A percentile compares a stretch with the other conserved stretches of the same genome.
These are phyloP conservation scores for Ophiostoma fasciatum DNA, from an alignment of 2,329 filamentous ascomycete genomes.

Conservation along the genomic window DNA sequence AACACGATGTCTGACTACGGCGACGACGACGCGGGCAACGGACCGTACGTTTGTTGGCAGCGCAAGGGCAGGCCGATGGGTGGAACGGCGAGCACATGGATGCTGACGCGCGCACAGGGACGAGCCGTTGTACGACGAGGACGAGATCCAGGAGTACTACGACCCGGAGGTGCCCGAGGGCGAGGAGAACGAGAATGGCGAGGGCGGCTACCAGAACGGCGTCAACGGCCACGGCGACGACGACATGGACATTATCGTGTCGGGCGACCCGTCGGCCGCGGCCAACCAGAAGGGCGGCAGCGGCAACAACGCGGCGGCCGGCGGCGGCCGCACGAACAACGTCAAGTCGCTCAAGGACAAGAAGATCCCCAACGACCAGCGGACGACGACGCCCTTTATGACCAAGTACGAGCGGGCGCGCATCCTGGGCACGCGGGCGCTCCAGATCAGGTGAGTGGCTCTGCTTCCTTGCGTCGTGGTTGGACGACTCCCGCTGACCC, in stretches of 20 bases:
- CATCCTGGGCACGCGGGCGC: conserved; percentile 78
- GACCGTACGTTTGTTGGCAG: conserved; percentile 34
- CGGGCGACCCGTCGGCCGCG: conserved; percentile 46
- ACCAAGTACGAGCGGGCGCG: conserved; percentile 96
- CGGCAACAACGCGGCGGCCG: conserved; percentile 10
- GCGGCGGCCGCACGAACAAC: conserved; percentile 35
- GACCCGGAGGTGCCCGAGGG: conserved; percentile 40
- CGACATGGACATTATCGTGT: conserved; percentile 42
- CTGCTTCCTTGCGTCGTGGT: too few relatives aligned
- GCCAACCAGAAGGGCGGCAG: conserved; percentile 26
- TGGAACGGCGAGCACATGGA: too few relatives aligned
- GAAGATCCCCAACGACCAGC: conserved; percentile 78
- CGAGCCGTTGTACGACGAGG: conserved; percentile 59
- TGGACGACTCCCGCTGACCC: conserved; percentile 13
- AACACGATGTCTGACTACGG: conserved; percentile 60
- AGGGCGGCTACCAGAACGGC: conserved; percentile 37
- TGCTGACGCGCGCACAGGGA: conserved; percentile 30
- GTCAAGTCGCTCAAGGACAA: conserved; percentile 53
- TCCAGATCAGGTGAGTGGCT: conserved; percentile 77
- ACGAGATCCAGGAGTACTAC: conserved; percentile 45
- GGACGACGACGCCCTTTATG: conserved; percentile 94
- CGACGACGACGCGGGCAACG: conserved; percentile 42
- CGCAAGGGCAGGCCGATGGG: not conserved
- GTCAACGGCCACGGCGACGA: conserved; percentile 40
- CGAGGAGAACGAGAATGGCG: conserved; percentile 37